Base-by-base conservation (phyloP, 2,329 filamentous ascomycete genomes). In the Verticillium dahliae region DNA sequence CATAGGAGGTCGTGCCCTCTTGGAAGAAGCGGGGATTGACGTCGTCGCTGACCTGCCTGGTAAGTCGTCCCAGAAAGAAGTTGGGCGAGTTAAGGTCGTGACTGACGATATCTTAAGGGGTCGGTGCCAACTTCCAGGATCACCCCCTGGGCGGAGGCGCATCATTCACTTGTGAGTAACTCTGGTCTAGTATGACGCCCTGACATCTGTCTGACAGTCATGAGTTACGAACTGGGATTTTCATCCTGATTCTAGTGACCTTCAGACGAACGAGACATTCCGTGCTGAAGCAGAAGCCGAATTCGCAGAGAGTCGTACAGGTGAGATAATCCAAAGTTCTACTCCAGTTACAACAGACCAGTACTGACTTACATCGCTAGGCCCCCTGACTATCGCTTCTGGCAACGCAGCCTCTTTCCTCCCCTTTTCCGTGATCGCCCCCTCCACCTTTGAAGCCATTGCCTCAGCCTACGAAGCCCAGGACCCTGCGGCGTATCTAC, bases 11-110 rank as follows among this genome's bases (percentile, higher is more conserved):
- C 66, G 65, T 15, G 66, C 66, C 2, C 68, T 78, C 13, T 68
- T 78, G 6, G 63, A 67, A n/a, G 63, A 68, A 33, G 71, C 81
- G 62, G 73, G 75, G 6, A 86, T 88, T 61, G 70, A 77, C 0
- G 77, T 85, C 2, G 67, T 85, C 55, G 74, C 78, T 1, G 80
- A 89, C 65, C 76, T 85, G 1, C 85, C 85, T 0, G 86, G 85
- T 41, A 76, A 75, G 35, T 65, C 65, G 58, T 64, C 15, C 56
- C 9, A 22, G 18, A n/a, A 3, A 15, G 7, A 13, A 45, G 37
- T 10, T 38, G 6, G 14, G 14, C 2, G n/a, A 3, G n/a, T 4
- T 1, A 50, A 18, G 2, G 6, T 7, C 10, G 4, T 27, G n/a
- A 9, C 45, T 50, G 45, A 50, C 18, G 18, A n/a, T 15, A n/a